phyloP scores from a whole-genome alignment of 345 rosid species.

The Corymbia maculata region DNA sequence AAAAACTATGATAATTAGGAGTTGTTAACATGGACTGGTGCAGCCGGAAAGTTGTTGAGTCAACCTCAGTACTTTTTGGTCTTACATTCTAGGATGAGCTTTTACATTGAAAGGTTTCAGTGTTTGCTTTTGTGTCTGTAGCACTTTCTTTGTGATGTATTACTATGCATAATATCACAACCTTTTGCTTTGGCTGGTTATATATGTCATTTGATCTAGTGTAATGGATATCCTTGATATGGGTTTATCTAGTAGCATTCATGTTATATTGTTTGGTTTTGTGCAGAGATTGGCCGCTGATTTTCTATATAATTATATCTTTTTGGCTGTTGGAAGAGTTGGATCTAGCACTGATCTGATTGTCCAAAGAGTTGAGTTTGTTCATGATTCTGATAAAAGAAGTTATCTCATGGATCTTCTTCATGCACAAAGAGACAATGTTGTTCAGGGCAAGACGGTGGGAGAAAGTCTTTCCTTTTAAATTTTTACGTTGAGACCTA shows the following conservation, averaged over 20 bases:
- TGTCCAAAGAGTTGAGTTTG: slow-evolving; percentile 93
- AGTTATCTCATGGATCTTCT: slow-evolving; percentile 99
- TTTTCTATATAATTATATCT: slow-evolving; percentile 66
- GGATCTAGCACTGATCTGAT: slow-evolving; percentile 99
- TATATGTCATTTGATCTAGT: not conserved
- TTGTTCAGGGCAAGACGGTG: slow-evolving; percentile 50
- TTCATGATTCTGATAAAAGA: slow-evolving; percentile 91
- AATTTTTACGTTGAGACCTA: not conserved
- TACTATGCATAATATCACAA: not conserved
- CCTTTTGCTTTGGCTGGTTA: not conserved
- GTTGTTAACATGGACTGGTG: not conserved
- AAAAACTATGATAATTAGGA: not conserved
- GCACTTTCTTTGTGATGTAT: not conserved
- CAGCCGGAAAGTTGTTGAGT: not conserved
- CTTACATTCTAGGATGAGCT: not conserved
- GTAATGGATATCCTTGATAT: not conserved
- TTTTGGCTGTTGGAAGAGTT: slow-evolving; percentile 97
- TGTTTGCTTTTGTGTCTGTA: not conserved
- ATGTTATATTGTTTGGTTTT: not conserved
- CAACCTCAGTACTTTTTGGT: not conserved
- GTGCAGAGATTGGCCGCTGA: slow-evolving; percentile 98
- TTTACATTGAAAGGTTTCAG: not conserved
- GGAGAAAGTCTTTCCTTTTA: not conserved
- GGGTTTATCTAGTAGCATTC: not conserved
- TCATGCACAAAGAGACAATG: slow-evolving; percentile 88